phyloP scores from a whole-genome alignment of 441 rosid species.

The Gossypium gossypioides region DNA sequence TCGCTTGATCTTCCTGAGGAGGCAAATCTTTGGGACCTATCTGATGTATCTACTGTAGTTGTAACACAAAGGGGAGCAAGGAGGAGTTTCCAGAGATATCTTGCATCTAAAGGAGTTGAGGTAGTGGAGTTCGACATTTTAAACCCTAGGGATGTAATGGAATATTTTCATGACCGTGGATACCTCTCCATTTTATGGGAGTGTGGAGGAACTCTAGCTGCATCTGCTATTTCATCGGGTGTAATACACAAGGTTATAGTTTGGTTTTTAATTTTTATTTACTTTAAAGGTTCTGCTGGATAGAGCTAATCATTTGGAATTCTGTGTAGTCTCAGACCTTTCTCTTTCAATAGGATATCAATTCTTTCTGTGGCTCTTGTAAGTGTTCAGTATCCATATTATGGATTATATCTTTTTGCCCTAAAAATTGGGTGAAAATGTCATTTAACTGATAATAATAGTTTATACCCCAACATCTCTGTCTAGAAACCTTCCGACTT shows the following conservation, averaged over 20 bases:
- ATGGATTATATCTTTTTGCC: background rate
- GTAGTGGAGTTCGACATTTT: constrained; percentile 89
- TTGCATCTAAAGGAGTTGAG: constrained; percentile 82
- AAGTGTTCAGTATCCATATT: background rate
- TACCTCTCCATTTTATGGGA: constrained; percentile 87
- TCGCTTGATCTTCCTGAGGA: constrained; percentile 76
- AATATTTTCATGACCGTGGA: constrained; percentile 77
- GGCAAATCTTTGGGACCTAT: constrained; percentile 80
- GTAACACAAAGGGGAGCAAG: constrained; percentile 88
- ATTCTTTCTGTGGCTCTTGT: background rate
- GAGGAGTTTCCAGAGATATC: constrained; percentile 64
- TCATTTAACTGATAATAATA: background rate
- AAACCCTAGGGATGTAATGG: constrained; percentile 87
- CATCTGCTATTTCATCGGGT: constrained; percentile 80
- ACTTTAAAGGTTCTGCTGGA: background rate
- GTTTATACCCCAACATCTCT: background rate
- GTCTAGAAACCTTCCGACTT: background rate
- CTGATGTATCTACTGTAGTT: constrained; percentile 70
- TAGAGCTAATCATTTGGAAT: background rate
- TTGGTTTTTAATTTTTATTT: background rate
- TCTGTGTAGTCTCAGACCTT: background rate
- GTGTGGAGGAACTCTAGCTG: constrained; percentile 84
- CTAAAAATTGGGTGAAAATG: background rate
- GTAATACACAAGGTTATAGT: constrained; percentile 69
- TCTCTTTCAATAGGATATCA: background rate